Evolutionary conservation across 495 filamentous ascomycete genomes (phyloP).

Genomic region (Pyrenula aspistea): DNA sequence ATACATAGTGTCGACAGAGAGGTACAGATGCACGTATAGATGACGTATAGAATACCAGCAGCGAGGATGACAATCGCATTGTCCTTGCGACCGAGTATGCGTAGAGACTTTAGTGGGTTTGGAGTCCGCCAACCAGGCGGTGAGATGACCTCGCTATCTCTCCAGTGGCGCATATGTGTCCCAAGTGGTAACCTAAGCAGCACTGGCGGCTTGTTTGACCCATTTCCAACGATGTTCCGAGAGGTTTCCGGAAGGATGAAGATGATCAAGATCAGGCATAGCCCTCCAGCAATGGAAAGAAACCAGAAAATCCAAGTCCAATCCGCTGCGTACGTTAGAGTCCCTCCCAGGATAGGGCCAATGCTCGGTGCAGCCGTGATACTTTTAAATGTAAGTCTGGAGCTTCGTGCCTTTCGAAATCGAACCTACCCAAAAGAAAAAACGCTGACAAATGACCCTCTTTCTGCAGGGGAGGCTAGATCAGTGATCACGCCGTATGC

Average conservation of each 20-base stretch:
- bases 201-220: conserved; percentile 10
- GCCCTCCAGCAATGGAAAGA: conserved; percentile 32
- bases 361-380: conserved; percentile 25
- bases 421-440: conserved; percentile 8
- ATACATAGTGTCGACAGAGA: conserved; percentile 11
- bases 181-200: conserved; percentile 6
- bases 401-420: background rate
- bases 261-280: conserved; percentile 27
- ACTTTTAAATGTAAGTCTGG: conserved; percentile 4
- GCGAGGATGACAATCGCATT: conserved; percentile 11
- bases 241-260: conserved; percentile 42
- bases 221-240: conserved; percentile 40
- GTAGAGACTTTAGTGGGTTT: conserved; percentile 14
- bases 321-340: conserved; percentile 34
- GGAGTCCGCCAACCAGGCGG: conserved; percentile 8
- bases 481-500: conserved; percentile 45
- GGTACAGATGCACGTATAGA: conserved; percentile 9
- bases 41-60: conserved; percentile 11
- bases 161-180: conserved; percentile 6
- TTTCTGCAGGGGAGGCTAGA: conserved; percentile 37
- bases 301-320: conserved; percentile 51
- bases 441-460: conserved; percentile 22
- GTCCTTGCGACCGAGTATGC: conserved; percentile 3
- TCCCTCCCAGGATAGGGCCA: conserved; percentile 44
- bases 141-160: conserved; percentile 1